A percentile compares a stretch with the other conserved stretches of the same genome.
phyloP scores from a whole-genome alignment of 345 rosid species.

The Chamaenerion angustifolium region DNA sequence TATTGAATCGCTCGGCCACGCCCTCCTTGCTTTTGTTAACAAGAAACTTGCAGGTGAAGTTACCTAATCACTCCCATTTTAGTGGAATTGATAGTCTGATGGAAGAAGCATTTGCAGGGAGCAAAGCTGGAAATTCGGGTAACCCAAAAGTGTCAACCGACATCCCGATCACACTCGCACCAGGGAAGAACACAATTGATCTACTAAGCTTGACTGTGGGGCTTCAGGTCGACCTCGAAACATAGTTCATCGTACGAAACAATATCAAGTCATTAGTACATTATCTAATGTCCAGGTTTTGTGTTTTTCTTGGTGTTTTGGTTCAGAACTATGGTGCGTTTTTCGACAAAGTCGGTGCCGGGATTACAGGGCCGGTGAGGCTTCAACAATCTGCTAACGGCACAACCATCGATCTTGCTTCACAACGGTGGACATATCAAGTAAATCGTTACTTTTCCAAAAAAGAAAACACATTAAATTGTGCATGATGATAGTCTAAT shows the following conservation, averaged over 20 bases:
- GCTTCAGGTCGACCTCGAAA: constrained; percentile 46
- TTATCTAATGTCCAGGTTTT: too few species aligned
- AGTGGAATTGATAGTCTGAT: too few species aligned
- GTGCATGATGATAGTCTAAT: too few species aligned
- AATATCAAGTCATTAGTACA: too few species aligned
- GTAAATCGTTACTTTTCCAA: constrained; percentile 11
- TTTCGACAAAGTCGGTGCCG: constrained; percentile 63
- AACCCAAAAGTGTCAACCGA: constrained; percentile 47
- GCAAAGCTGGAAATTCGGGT: constrained; percentile 34
- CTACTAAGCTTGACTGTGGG: constrained; percentile 92
- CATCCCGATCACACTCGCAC: constrained; percentile 41
- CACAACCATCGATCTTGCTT: constrained; percentile 42
- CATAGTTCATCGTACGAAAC: too few species aligned
- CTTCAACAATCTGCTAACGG: constrained; percentile 45
- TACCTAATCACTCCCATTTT: neutral
- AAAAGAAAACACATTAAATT: neutral
- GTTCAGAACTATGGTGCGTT: constrained; percentile 87
- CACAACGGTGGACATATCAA: constrained; percentile 85
- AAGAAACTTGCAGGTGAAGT: constrained; percentile 61
- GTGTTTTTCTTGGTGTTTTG: neutral
- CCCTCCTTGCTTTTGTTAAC: constrained; percentile 64
- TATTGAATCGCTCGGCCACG: constrained; percentile 77
- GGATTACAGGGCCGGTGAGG: constrained; percentile 82
- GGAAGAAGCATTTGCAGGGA: constrained; percentile 58
- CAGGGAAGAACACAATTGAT: constrained; percentile 71